Evolutionary conservation across 768 basidiomycete genomes (phyloP).

Genomic region (Phanerochaete sordida): DNA sequence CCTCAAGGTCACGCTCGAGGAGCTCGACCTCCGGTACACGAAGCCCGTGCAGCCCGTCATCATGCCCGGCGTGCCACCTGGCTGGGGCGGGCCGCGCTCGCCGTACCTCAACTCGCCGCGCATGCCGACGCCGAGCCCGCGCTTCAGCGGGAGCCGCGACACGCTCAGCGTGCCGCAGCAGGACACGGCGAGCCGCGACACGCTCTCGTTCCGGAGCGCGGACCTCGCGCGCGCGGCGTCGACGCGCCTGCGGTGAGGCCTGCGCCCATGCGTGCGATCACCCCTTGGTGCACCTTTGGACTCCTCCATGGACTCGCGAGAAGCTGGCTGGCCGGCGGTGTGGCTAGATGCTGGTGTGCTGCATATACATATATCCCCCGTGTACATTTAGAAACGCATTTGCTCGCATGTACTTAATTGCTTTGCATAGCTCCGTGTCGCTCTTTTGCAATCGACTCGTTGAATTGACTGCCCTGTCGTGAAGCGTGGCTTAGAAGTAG

Average conservation of each 20-base stretch:
- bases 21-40: constrained; percentile 67
- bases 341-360: too few species aligned
- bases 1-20: constrained; percentile 67
- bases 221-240: neutral
- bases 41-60: constrained; percentile 73
- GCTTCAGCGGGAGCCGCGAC: neutral
- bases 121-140: neutral
- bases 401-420: too few species aligned
- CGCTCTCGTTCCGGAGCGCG: neutral
- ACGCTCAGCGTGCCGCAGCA: constrained; percentile 3
- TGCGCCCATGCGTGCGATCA: too few species aligned
- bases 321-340: neutral
- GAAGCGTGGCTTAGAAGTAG: too few species aligned
- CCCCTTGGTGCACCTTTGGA: too few species aligned
- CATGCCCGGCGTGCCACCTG: constrained; percentile 31
- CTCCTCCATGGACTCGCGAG: neutral
- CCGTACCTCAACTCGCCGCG: constrained; percentile 9
- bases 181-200: neutral
- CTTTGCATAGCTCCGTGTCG: too few species aligned
- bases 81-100: constrained; percentile 8
- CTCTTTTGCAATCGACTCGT: too few species aligned
- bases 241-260: neutral
- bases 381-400: too few species aligned
- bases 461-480: too few species aligned
- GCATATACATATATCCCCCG: too few species aligned